A percentile compares a stretch with the other conserved stretches of the same genome.
These are phyloP conservation scores for Exophiala phaeomuriformis DNA, from an alignment of 2,329 filamentous ascomycete species.

Conservation along the genomic window DNA sequence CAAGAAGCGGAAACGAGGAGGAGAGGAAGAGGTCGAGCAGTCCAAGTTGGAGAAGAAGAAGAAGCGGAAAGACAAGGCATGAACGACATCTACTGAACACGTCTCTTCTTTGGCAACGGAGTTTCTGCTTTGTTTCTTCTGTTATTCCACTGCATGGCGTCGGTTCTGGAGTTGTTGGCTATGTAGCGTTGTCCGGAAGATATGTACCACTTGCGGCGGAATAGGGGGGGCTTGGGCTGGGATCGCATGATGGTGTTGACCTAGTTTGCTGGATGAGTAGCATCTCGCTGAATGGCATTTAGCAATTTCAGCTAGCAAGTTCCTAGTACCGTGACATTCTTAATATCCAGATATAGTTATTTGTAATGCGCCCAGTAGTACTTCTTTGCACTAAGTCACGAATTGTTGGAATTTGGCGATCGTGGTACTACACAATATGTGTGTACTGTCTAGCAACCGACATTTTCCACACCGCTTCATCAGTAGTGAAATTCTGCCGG, in stretches of 20 bases:
- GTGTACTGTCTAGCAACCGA: not conserved
- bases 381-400: too few species aligned
- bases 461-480: not conserved
- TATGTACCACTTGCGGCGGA: conserved; percentile 17
- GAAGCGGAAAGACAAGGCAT: conserved; percentile 39
- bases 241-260: conserved; percentile 5
- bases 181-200: conserved; percentile 3
- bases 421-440: too few species aligned
- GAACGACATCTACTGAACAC: conserved; percentile 27
- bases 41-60: conserved; percentile 45
- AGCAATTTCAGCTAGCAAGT: not conserved
- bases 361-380: too few species aligned
- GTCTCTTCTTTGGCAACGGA: conserved; percentile 27
- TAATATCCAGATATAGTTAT: too few species aligned
- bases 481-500: not conserved
- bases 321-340: too few species aligned
- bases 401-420: too few species aligned
- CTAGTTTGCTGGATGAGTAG: conserved; percentile 6
- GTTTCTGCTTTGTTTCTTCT: conserved; percentile 29
- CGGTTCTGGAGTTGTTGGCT: conserved; percentile 9
- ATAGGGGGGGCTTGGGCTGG: not conserved
- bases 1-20: conserved; percentile 64
- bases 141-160: conserved; percentile 15
- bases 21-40: conserved; percentile 49
- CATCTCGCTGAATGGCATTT: not conserved